A percentile compares a stretch with the other conserved stretches of the same genome.
Evolutionary conservation across 768 basidiomycete species (phyloP).

Genomic region (Termitomyces sp.): DNA sequence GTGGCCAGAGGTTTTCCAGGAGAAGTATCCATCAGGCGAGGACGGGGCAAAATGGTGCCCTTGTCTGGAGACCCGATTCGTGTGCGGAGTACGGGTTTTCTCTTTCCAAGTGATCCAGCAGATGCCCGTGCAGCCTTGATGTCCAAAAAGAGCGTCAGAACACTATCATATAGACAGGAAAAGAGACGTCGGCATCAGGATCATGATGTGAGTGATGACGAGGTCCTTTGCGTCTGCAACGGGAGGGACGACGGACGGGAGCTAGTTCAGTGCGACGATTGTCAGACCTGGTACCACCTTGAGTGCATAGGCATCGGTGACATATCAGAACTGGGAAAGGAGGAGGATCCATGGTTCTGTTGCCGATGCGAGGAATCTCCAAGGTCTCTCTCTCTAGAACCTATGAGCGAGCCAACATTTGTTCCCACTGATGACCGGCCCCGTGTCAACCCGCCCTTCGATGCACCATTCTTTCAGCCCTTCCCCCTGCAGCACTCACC

Average conservation of each 20-base stretch:
- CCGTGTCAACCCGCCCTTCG: constrained; percentile 33
- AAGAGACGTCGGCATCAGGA: constrained; percentile 29
- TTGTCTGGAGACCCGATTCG: constrained; percentile 36
- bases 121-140: constrained; percentile 72
- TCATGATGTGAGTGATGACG: constrained; percentile 40
- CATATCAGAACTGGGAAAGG: constrained; percentile 60
- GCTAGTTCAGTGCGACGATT: constrained; percentile 79
- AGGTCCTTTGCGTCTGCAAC: constrained; percentile 59
- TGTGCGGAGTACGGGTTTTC: constrained; percentile 23
- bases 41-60: constrained; percentile 60
- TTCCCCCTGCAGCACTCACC: constrained; percentile 51
- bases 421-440: constrained; percentile 58
- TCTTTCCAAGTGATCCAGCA: constrained; percentile 63
- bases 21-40: constrained; percentile 24
- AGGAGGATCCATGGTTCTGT: constrained; percentile 82
- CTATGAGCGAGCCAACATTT: constrained; percentile 59
- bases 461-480: constrained; percentile 59
- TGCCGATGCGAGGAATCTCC: constrained; percentile 42
- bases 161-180: constrained; percentile 49
- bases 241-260: constrained; percentile 68
- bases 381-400: constrained; percentile 31
- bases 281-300: constrained; percentile 79
- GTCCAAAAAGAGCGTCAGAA: constrained; percentile 65
- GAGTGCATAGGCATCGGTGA: constrained; percentile 69
- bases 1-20: constrained; percentile 8